Conservation (phyloP, 2,329 filamentous ascomycete species). For the Hypoxylon sp. region DNA sequence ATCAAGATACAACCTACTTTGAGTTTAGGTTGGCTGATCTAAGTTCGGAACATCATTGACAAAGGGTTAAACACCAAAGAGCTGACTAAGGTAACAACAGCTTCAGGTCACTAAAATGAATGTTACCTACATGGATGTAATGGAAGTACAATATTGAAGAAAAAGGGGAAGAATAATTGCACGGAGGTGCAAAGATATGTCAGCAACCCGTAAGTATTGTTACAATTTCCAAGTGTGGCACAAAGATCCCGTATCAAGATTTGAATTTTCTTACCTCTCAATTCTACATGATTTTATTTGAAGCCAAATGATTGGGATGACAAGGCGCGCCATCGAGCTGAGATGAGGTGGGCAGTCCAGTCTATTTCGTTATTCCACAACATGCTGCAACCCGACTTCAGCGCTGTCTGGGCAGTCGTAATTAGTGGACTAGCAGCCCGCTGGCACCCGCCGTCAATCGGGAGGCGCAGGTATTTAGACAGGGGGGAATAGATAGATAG, state of each 20-base stretch:
- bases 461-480: slow-evolving; percentile 1
- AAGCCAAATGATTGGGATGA: slow-evolving; percentile 11
- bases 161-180: slow-evolving; percentile 2
- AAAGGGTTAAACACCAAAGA: neutral
- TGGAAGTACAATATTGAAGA: no score
- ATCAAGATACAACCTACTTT: slow-evolving; percentile 26
- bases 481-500: neutral
- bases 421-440: slow-evolving; percentile 24
- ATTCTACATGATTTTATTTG: neutral
- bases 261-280: slow-evolving; percentile 2
- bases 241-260: slow-evolving; percentile 24
- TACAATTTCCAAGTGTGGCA: slow-evolving; percentile 16
- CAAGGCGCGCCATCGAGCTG: slow-evolving; percentile 1
- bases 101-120: neutral
- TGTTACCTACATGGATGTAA: no score
- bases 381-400: slow-evolving; percentile 16
- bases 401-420: slow-evolving; percentile 14
- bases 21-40: slow-evolving; percentile 8
- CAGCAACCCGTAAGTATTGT: slow-evolving; percentile 1
- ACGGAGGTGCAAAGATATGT: neutral
- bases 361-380: slow-evolving; percentile 37
- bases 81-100: slow-evolving; percentile 20
- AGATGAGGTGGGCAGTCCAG: slow-evolving; percentile 28
- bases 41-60: neutral
- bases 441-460: slow-evolving; percentile 20